These are phyloP conservation scores for Paramyrothecium roridum DNA, from an alignment of 2,329 filamentous ascomycete genomes.

Conservation along the genomic window DNA sequence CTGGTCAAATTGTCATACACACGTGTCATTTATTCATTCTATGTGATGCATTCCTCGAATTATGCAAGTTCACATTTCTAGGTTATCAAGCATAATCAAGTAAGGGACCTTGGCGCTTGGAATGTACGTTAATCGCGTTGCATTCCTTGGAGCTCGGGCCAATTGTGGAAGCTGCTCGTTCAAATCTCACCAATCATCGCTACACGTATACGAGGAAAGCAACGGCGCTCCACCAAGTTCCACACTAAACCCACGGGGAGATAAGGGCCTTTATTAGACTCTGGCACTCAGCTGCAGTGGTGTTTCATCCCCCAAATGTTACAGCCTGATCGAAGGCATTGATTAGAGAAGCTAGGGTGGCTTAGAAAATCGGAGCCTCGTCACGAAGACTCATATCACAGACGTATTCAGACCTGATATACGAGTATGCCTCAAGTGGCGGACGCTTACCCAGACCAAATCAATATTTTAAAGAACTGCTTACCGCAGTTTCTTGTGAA, in stretches of 20 bases:
- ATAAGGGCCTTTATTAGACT: no score
- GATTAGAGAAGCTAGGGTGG: background rate
- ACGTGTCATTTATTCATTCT: no score
- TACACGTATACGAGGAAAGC: background rate
- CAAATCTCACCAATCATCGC: background rate
- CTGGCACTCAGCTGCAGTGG: background rate
- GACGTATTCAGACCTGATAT: background rate
- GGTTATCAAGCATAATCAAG: no score
- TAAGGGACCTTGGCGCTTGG: no score
- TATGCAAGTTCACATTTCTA: no score
- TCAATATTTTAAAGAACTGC: background rate
- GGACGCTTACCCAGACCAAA: background rate
- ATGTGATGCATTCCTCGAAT: no score
- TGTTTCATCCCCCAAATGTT: background rate
- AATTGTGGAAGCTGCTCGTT: no score
- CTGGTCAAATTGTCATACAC: no score
- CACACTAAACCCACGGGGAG: background rate
- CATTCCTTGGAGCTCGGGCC: no score
- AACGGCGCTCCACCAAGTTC: background rate
- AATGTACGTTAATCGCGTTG: no score
- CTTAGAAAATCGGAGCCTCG: background rate
- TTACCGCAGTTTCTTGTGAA: background rate
- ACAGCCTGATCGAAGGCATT: background rate
- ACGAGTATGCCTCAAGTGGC: background rate
- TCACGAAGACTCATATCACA: background rate